These are phyloP conservation scores for Globisporangium perplexum DNA, from an alignment of 352 stramenopile genomes.

Conservation along the genomic window DNA sequence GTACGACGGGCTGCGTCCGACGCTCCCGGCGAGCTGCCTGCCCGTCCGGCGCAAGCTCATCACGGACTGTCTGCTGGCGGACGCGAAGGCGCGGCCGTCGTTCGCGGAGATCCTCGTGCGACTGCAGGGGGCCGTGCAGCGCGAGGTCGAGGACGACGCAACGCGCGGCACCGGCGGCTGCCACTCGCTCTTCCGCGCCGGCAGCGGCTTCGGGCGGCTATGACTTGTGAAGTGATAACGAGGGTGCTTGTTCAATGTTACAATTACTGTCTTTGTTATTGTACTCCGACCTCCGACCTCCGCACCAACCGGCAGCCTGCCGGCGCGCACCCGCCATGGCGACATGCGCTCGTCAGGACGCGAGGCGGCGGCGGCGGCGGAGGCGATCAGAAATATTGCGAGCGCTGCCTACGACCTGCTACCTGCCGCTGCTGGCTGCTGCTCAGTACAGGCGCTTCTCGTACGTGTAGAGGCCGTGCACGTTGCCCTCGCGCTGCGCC, in stretches of 20 bases:
- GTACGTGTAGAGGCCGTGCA: conserved; percentile 99
- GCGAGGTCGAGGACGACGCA: conserved; percentile 66
- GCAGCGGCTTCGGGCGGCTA: too few relatives aligned
- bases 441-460: conserved; percentile 88
- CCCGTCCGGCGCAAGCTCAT: conserved; percentile 60
- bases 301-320: too few relatives aligned
- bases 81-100: conserved; percentile 45
- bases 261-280: not conserved
- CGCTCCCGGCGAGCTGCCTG: conserved; percentile 56
- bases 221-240: too few relatives aligned
- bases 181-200: not conserved
- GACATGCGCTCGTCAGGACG: too few relatives aligned
- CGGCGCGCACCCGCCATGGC: too few relatives aligned
- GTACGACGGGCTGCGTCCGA: conserved; percentile 62
- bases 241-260: too few relatives aligned
- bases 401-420: not conserved
- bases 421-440: not conserved
- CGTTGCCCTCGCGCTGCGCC: conserved; percentile 98
- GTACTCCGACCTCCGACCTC: not conserved
- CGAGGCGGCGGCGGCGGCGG: conserved; percentile 1
- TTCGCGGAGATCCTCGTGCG: conserved; percentile 71
- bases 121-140: conserved; percentile 70
- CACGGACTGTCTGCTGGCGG: conserved; percentile 61
- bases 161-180: conserved; percentile 14
- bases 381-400: conserved; percentile 12